A percentile compares a stretch with the other conserved stretches of the same genome.
Conservation (phyloP, 495 filamentous ascomycete genomes). For the Patellaria atrata region DNA sequence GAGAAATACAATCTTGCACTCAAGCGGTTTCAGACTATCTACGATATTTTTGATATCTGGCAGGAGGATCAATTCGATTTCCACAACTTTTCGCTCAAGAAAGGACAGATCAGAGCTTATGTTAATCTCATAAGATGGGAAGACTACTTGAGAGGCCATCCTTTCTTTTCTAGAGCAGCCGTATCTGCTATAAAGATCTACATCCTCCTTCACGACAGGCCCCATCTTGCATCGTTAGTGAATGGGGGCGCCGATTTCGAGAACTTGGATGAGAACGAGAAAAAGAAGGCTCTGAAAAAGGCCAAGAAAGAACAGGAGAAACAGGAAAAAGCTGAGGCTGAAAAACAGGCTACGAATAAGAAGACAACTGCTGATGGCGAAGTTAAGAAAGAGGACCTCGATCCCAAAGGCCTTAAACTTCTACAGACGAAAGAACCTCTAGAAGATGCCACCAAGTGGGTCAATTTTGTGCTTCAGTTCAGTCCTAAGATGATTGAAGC, state of each 20-base stretch:
- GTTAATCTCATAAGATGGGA: slow-evolving; percentile 96
- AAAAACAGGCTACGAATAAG: slow-evolving; percentile 65
- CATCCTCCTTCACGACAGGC: slow-evolving; percentile 63
- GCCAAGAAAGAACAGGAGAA: slow-evolving; percentile 84
- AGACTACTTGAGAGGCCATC: slow-evolving; percentile 76
- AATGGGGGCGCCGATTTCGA: slow-evolving; percentile 33
- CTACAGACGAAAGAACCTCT: slow-evolving; percentile 69
- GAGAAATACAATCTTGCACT: slow-evolving; percentile 71
- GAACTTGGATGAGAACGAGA: slow-evolving; percentile 50
- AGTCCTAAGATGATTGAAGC: slow-evolving; percentile 68
- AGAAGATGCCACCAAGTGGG: slow-evolving; percentile 74
- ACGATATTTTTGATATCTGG: slow-evolving; percentile 92
- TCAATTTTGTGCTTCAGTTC: slow-evolving; percentile 64
- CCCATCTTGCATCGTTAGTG: slow-evolving; percentile 44
- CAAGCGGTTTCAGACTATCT: slow-evolving; percentile 75
- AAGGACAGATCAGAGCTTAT: slow-evolving; percentile 90
- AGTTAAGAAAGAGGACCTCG: slow-evolving; percentile 67
- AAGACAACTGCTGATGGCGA: slow-evolving; percentile 36
- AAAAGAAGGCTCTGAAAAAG: slow-evolving; percentile 91
- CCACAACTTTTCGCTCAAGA: slow-evolving; percentile 88
- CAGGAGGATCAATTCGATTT: slow-evolving; percentile 98
- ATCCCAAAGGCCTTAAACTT: slow-evolving; percentile 68
- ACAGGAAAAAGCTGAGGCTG: slow-evolving; percentile 63
- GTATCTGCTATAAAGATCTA: slow-evolving; percentile 71
- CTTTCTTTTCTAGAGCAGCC: slow-evolving; percentile 82